Conservation (phyloP, 176 grass and related monocot species). For the Bromus sterilis region DNA sequence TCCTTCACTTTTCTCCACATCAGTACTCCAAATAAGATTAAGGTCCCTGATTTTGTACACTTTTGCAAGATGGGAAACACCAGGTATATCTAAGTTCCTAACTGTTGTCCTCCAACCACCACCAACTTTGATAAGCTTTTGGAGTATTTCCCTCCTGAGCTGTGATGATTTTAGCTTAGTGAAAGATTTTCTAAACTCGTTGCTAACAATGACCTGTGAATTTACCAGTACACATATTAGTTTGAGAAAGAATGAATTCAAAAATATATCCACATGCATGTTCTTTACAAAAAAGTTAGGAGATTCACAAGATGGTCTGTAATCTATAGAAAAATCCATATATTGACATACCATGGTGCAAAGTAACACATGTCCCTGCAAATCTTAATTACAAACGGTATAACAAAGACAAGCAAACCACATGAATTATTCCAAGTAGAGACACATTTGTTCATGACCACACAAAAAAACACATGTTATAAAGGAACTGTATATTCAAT, state of each 20-base stretch:
- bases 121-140: constrained; percentile 60
- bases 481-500: not conserved
- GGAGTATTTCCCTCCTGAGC: constrained; percentile 38
- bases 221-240: constrained; percentile 11
- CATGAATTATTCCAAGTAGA: not conserved
- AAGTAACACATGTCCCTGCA: not conserved
- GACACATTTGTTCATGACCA: not conserved
- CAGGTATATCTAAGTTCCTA: constrained; percentile 2
- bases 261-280: no score
- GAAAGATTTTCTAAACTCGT: constrained; percentile 72
- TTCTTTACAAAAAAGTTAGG: not conserved
- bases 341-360: not conserved
- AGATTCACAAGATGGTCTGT: not conserved
- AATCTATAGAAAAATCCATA: not conserved
- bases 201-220: constrained; percentile 61
- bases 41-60: constrained; percentile 38
- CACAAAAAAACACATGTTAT: not conserved
- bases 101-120: constrained; percentile 49
- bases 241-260: not conserved
- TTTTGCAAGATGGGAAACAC: constrained; percentile 44
- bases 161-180: constrained; percentile 41
- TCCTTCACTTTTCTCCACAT: constrained; percentile 45
- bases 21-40: constrained; percentile 71
- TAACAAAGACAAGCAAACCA: not conserved
- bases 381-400: not conserved